These are phyloP conservation scores for Botrytis elliptica DNA, from an alignment of 2,329 filamentous ascomycete species.

Conservation along the genomic window DNA sequence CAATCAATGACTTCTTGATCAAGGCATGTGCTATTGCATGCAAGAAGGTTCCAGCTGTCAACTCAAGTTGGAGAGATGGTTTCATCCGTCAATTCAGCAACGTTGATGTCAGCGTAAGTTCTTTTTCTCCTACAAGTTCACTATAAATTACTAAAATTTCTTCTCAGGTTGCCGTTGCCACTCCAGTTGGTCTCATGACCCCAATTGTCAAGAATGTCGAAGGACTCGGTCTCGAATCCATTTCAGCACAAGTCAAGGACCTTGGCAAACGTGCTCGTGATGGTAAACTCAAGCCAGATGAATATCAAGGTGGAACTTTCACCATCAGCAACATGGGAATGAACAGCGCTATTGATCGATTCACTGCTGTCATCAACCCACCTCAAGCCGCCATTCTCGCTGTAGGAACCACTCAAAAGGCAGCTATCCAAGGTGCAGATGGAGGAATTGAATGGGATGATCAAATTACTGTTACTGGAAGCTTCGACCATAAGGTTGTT, in stretches of 20 bases:
- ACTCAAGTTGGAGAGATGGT: slow-evolving; percentile 90
- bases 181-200: slow-evolving; percentile 91
- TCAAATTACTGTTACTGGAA: slow-evolving; percentile 90
- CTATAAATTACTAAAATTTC: slow-evolving; percentile 9
- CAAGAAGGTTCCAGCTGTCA: slow-evolving; percentile 91
- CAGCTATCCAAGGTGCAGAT: slow-evolving; percentile 79
- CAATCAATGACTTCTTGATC: slow-evolving; percentile 99
- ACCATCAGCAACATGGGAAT: slow-evolving; percentile 99
- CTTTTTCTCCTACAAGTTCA: not conserved
- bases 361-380: slow-evolving; percentile 98
- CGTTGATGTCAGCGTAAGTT: slow-evolving; percentile 91
- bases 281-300: slow-evolving; percentile 98
- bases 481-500: slow-evolving; percentile 98
- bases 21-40: slow-evolving; percentile 89
- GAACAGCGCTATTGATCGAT: slow-evolving; percentile 94
- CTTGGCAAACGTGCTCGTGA: slow-evolving; percentile 95
- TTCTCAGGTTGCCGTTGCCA: slow-evolving; percentile 54
- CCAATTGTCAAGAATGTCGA: slow-evolving; percentile 92
- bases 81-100: slow-evolving; percentile 90
- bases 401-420: slow-evolving; percentile 93
- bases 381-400: slow-evolving; percentile 94
- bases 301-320: slow-evolving; percentile 98
- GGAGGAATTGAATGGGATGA: slow-evolving; percentile 96
- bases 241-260: slow-evolving; percentile 89
- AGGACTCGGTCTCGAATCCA: slow-evolving; percentile 79